phyloP scores from a whole-genome alignment of 768 basidiomycete species.

The Psilocybe cubensis region DNA sequence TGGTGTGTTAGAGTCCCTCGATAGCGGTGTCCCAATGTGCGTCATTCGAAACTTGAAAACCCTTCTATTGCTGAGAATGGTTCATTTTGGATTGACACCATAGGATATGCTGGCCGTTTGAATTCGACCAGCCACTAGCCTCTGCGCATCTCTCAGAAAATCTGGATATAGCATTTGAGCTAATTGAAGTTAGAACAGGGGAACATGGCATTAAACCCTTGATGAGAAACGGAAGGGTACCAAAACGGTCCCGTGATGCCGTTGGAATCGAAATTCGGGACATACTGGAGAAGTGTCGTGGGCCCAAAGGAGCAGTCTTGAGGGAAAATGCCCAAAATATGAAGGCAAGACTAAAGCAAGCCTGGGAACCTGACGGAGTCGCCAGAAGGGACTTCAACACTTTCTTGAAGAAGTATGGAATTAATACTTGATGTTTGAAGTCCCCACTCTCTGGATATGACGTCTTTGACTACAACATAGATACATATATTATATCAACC shows the following conservation, averaged over 20 bases:
- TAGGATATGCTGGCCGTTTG: slow-evolving; percentile 15
- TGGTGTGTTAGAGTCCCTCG: slow-evolving; percentile 12
- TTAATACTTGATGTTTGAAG: background rate
- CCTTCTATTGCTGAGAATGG: background rate
- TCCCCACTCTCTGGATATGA: no score
- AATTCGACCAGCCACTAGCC: slow-evolving; percentile 13
- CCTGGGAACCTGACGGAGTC: slow-evolving; percentile 8
- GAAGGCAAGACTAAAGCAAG: background rate
- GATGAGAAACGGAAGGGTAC: slow-evolving; percentile 3
- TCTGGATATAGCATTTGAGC: slow-evolving; percentile 12
- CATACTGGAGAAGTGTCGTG: slow-evolving; percentile 6
- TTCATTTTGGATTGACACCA: no score
- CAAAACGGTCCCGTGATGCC: slow-evolving; percentile 12
- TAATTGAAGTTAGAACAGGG: slow-evolving; percentile 16
- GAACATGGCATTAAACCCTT: slow-evolving; percentile 7
- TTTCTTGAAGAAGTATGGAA: background rate
- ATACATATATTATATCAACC: no score
- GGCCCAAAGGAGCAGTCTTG: slow-evolving; percentile 5
- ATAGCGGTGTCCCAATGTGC: slow-evolving; percentile 12
- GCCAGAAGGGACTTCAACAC: slow-evolving; percentile 7
- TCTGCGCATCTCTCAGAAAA: slow-evolving; percentile 5
- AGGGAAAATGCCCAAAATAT: slow-evolving; percentile 3
- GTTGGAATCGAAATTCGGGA: slow-evolving; percentile 13
- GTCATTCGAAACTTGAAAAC: background rate
- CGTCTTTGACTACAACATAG: no score